These are phyloP conservation scores for Colletotrichum paranaense DNA, from an alignment of 2,329 filamentous ascomycete species.

Conservation along the genomic window DNA sequence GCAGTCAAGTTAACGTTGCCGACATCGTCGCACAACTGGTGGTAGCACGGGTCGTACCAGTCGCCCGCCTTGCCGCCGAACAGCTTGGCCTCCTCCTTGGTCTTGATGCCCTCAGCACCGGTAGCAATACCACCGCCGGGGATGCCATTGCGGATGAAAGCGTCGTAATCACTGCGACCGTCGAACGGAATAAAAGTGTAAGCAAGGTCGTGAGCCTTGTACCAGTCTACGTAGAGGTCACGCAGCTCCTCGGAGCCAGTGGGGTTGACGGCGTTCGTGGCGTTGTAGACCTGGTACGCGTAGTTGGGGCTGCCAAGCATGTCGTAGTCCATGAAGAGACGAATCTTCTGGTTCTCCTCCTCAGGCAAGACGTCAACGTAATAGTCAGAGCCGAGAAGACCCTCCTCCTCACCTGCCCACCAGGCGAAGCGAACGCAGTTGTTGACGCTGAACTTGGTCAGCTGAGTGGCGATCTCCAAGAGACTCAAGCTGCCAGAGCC, in stretches of 20 bases:
- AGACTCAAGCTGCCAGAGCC: constrained; percentile 74
- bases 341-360: constrained; percentile 71
- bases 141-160: constrained; percentile 79
- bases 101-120: constrained; percentile 83
- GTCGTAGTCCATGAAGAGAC: constrained; percentile 77
- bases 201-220: constrained; percentile 69
- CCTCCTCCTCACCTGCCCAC: constrained; percentile 77
- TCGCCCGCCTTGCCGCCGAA: constrained; percentile 78
- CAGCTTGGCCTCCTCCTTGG: constrained; percentile 68
- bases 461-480: constrained; percentile 71
- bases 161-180: constrained; percentile 83
- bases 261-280: constrained; percentile 78
- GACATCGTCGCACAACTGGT: constrained; percentile 71
- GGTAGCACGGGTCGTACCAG: constrained; percentile 70
- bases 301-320: constrained; percentile 77
- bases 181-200: constrained; percentile 81
- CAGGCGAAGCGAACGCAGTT: constrained; percentile 76
- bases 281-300: constrained; percentile 76
- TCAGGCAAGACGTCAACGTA: constrained; percentile 66
- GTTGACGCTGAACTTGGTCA: constrained; percentile 67
- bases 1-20: constrained; percentile 68
- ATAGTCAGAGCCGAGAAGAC: constrained; percentile 71
- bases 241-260: constrained; percentile 77
- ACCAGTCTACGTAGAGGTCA: constrained; percentile 76
- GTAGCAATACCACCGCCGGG: constrained; percentile 82